phyloP scores from a whole-genome alignment of 179 eudicot genomes.

The Silene noctiflora region DNA sequence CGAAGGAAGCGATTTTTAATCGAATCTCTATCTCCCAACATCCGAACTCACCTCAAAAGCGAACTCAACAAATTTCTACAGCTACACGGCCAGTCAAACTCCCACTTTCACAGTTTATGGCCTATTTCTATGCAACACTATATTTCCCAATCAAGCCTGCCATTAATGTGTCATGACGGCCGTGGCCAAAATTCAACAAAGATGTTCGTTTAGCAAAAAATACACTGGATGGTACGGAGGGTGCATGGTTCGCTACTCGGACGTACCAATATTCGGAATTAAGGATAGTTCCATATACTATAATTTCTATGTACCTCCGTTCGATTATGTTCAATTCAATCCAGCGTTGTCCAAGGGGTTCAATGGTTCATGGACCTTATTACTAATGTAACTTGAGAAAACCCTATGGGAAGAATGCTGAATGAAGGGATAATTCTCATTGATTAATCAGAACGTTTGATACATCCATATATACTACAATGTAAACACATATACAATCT shows the following conservation, averaged over 20 bases:
- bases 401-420: no score
- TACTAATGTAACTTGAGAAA: slow-evolving; percentile 12
- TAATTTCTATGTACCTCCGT: background rate
- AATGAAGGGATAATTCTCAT: no score
- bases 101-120: slow-evolving; percentile 6
- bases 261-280: slow-evolving; percentile 15
- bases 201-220: slow-evolving; percentile 19
- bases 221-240: slow-evolving; percentile 18
- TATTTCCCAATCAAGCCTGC: background rate
- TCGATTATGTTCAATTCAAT: slow-evolving; percentile 19
- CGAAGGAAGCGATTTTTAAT: slow-evolving; percentile 11
- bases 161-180: slow-evolving; percentile 16
- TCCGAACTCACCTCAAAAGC: slow-evolving; percentile 22
- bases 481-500: no score
- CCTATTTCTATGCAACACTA: slow-evolving; percentile 22
- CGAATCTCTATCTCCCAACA: slow-evolving; percentile 10
- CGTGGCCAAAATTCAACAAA: slow-evolving; percentile 10
- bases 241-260: slow-evolving; percentile 26
- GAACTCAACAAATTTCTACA: slow-evolving; percentile 18
- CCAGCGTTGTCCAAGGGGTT: slow-evolving; percentile 12
- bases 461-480: no score
- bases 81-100: slow-evolving; percentile 4
- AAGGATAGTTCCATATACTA: background rate
- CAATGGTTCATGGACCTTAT: slow-evolving; percentile 16
- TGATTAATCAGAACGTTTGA: no score